Conservation (phyloP, 139 green algal species). For the Picochlorum sp. region DNA sequence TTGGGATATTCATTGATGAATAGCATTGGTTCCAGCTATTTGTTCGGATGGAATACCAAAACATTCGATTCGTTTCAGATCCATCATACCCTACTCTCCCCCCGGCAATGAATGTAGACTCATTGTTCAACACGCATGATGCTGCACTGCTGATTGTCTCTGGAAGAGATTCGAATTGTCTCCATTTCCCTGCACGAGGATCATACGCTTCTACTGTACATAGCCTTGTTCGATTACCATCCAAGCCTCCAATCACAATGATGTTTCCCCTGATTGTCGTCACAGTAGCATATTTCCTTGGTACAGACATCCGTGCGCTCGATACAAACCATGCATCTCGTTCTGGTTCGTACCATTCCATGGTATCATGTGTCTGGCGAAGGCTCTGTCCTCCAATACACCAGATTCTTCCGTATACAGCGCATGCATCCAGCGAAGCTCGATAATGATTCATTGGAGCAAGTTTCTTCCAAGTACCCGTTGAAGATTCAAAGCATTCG, state of each 20-base stretch:
- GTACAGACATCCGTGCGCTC: background rate
- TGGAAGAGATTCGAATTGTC: conserved; percentile 29
- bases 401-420: conserved; percentile 29
- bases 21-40: too few relatives aligned
- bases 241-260: conserved; percentile 54
- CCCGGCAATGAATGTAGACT: conserved; percentile 49
- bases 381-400: conserved; percentile 50
- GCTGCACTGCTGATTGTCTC: conserved; percentile 42
- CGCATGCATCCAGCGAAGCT: conserved; percentile 20
- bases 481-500: conserved; percentile 19
- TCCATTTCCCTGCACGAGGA: conserved; percentile 53
- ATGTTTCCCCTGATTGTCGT: conserved; percentile 28
- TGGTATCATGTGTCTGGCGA: conserved; percentile 34
- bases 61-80: too few relatives aligned
- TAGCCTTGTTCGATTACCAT: conserved; percentile 24
- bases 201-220: conserved; percentile 49
- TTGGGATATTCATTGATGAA: too few relatives aligned
- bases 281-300: conserved; percentile 53
- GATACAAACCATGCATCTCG: conserved; percentile 30
- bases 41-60: too few relatives aligned
- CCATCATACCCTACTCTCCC: conserved; percentile 10
- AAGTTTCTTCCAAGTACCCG: conserved; percentile 19
- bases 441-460: conserved; percentile 23
- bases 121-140: conserved; percentile 33
- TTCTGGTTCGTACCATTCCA: conserved; percentile 28